phyloP scores from a whole-genome alignment of 192 early-diverging fungal genomes.

The Backusella tarrabulga region DNA sequence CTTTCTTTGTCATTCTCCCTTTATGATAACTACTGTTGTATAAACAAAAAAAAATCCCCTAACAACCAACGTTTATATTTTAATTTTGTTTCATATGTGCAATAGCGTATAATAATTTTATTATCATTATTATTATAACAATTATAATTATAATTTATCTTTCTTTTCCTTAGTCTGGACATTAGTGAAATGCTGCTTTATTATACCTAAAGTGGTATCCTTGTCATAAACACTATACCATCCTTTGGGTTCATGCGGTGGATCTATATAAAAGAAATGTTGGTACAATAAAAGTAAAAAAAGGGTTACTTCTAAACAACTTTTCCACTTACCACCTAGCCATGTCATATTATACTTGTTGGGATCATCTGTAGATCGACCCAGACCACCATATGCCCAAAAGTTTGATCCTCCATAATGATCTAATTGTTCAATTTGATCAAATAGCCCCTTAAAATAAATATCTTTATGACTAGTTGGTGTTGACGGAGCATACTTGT shows the following conservation, averaged over 20 bases:
- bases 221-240: slow-evolving; percentile 68
- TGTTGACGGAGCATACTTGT: slow-evolving; percentile 47
- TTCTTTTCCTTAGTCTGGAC: not conserved
- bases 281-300: not conserved
- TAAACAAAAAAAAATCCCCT: slow-evolving; percentile 7
- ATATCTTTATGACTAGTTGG: slow-evolving; percentile 49
- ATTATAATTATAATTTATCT: not conserved
- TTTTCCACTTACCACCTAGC: slow-evolving; percentile 35
- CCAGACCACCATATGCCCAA: slow-evolving; percentile 63
- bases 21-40: not conserved
- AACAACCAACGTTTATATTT: not conserved
- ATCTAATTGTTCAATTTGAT: slow-evolving; percentile 32
- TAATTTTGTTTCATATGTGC: not conserved
- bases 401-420: slow-evolving; percentile 51
- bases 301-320: not conserved
- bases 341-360: slow-evolving; percentile 44
- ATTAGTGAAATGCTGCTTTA: slow-evolving; percentile 14
- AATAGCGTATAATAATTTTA: not conserved
- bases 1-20: not conserved
- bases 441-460: slow-evolving; percentile 48
- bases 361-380: slow-evolving; percentile 39
- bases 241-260: slow-evolving; percentile 40
- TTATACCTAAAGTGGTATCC: slow-evolving; percentile 34
- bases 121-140: not conserved
- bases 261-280: slow-evolving; percentile 14